A percentile compares a stretch with the other conserved stretches of the same genome.
Conservation (phyloP, 2,329 filamentous ascomycete genomes). For the Hypoxylon sp. region DNA sequence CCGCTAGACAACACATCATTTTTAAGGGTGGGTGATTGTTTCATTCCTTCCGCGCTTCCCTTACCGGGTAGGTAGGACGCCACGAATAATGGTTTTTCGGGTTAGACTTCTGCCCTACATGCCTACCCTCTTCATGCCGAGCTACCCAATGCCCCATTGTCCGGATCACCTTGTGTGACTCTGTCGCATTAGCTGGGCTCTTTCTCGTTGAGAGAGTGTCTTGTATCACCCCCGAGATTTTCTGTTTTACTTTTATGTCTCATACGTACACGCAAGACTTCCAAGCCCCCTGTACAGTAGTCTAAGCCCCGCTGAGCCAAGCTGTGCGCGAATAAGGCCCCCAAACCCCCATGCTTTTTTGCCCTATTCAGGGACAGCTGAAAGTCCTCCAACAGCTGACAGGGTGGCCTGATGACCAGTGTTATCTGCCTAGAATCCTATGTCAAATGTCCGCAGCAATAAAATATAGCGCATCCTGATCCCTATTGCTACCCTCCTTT, state of each 20-base stretch:
- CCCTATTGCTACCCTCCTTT: conserved; percentile 19
- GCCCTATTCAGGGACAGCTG: conserved; percentile 32
- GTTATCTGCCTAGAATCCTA: conserved; percentile 24
- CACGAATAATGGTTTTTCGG: conserved; percentile 3
- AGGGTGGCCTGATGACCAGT: conserved; percentile 39
- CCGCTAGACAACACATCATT: conserved; percentile 35
- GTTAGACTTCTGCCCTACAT: conserved; percentile 15
- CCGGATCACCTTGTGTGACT: conserved; percentile 31
- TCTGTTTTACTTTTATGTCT: conserved; percentile 12
- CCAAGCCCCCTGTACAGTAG: conserved; percentile 16
- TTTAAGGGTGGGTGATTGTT: conserved; percentile 18
- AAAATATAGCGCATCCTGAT: conserved; percentile 25
- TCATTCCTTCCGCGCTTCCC: conserved; percentile 6
- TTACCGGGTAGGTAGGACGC: conserved; percentile 9
- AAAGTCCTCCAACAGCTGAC: conserved; percentile 36
- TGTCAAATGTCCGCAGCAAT: conserved; percentile 5
- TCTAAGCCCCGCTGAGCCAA: conserved; percentile 33
- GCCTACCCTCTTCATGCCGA: background rate
- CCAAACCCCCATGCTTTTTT: conserved; percentile 21
- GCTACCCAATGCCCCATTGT: conserved; percentile 4
- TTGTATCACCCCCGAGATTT: conserved; percentile 19
- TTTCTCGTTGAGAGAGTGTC: background rate
- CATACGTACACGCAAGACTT: conserved; percentile 25
- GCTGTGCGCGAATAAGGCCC: conserved; percentile 37
- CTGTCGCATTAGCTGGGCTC: conserved; percentile 19